Base-by-base conservation (phyloP, 1,139 yeast species). In the Debaryomycetaceae sp. region DNA sequence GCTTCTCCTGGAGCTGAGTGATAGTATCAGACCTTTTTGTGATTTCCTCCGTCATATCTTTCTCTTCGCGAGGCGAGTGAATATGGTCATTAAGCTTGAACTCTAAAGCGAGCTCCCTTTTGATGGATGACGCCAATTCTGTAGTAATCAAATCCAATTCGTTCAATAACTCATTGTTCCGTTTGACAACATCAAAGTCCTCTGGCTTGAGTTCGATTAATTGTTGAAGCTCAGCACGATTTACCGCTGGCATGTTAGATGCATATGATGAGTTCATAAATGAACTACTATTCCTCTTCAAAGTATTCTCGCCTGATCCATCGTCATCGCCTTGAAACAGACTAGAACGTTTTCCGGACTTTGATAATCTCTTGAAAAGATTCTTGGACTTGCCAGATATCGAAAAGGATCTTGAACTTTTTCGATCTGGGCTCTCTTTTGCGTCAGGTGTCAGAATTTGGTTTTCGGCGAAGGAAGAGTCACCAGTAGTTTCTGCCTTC, bases 91-190 rank as follows among this genome's bases (percentile, higher is more conserved):
- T 59, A n/a, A 81, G 45, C 38, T 64, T 66, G 39, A 67, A 65
- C 51, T 83, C 89, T 33, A 84, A 56, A 6, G 67, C 59, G 18
- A 83, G 65, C 56, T 85, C 94, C 36, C 92, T 66, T 39, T 78
- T 75, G 38, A 85, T 82, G 0, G 89, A 81, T 17, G 79, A 76
- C 0, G 89, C 91, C 38, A 85, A 67, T 53, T 85, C 94, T 16
- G 78, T 75, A 2, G 91, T 81, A 1, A 85, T 82, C 29, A 83
- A 56, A 45, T 82, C 83, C 36, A 85, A 61, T 55, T 85, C 92
- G 44, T 75, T 72, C 50, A 83, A 66, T 34, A 85, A 59, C 28
- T 73, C 76, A 38, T 70, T 72, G 46, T 81, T 83, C 39, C 83
- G 78, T 31, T 70, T 75, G 67, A 84, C 69, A 4, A 83, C 65